These are phyloP conservation scores for Aspergillus biplanus DNA, from an alignment of 495 filamentous ascomycete genomes.

Conservation along the genomic window DNA sequence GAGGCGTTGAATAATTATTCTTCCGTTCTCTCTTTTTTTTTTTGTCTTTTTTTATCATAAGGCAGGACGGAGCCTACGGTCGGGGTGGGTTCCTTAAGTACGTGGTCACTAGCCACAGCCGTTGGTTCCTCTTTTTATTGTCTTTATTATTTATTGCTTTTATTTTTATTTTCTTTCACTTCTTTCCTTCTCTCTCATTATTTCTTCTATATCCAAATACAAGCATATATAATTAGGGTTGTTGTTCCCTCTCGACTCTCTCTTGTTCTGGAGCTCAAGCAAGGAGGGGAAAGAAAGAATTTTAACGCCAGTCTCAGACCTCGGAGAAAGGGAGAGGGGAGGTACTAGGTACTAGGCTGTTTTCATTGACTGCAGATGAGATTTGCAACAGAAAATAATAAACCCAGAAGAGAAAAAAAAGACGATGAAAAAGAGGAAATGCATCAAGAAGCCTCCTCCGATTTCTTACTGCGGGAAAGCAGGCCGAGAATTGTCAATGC, in stretches of 20 bases:
- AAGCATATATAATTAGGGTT: slow-evolving; percentile 1
- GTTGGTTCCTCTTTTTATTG: slow-evolving; percentile 9
- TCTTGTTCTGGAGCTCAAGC: slow-evolving; percentile 10
- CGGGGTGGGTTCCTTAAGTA: slow-evolving; percentile 5
- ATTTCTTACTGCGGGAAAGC: slow-evolving; percentile 17
- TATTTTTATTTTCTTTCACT: not conserved
- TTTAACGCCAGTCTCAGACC: slow-evolving; percentile 13
- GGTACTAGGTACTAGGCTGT: not conserved
- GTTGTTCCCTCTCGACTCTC: not conserved
- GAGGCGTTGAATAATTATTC: slow-evolving; percentile 22
- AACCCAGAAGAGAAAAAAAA: not conserved
- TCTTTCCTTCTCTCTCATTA: not conserved
- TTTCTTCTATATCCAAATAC: not conserved
- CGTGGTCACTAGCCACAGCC: slow-evolving; percentile 26
- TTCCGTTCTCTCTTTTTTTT: slow-evolving; percentile 1
- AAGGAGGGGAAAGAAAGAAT: slow-evolving; percentile 21
- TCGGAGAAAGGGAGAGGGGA: slow-evolving; percentile 11
- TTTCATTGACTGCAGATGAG: not conserved
- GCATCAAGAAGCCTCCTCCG: not conserved
- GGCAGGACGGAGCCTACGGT: not conserved
- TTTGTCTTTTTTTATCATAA: slow-evolving; percentile 1
- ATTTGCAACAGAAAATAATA: not conserved
- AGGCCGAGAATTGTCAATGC: slow-evolving; percentile 22
- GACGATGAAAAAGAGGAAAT: not conserved
- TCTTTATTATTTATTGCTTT: slow-evolving; percentile 4